Conservation (phyloP, 192 early-diverging fungal genomes). For the Neocallimastix lanati region DNA sequence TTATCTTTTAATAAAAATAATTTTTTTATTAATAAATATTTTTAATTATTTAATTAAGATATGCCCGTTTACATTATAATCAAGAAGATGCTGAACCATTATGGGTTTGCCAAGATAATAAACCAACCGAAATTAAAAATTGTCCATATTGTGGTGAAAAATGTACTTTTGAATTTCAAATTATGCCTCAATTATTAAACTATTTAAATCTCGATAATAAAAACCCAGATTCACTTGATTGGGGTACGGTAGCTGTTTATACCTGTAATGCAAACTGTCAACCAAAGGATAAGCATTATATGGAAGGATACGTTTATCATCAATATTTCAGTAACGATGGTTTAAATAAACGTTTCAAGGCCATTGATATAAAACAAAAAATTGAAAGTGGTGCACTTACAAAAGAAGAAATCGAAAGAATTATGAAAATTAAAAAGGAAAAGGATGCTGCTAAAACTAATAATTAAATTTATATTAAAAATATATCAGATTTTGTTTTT, state of each 20-base stretch:
- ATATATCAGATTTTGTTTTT: too few species aligned
- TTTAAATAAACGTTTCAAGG: slow-evolving; percentile 18
- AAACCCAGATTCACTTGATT: slow-evolving; percentile 58
- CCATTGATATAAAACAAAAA: background rate
- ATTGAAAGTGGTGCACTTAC: background rate
- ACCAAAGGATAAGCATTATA: slow-evolving; percentile 26
- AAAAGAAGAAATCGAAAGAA: background rate
- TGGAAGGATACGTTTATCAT: slow-evolving; percentile 44
- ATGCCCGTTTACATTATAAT: slow-evolving; percentile 13
- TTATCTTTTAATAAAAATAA: too few species aligned
- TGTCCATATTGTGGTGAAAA: slow-evolving; percentile 55
- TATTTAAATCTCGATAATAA: slow-evolving; percentile 53
- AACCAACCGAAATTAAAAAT: slow-evolving; percentile 33
- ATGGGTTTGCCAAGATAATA: slow-evolving; percentile 54
- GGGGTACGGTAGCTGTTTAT: slow-evolving; percentile 75
- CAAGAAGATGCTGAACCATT: slow-evolving; percentile 39
- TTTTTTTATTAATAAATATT: too few species aligned
- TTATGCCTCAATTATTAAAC: slow-evolving; percentile 77
- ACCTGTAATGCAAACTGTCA: slow-evolving; percentile 70
- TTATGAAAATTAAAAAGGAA: background rate
- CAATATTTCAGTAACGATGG: slow-evolving; percentile 78
- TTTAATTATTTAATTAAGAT: background rate
- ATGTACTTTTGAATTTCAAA: slow-evolving; percentile 84
- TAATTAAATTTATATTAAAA: too few species aligned
- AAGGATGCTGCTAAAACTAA: background rate